phyloP scores from a whole-genome alignment of 495 filamentous ascomycete species.

The Opeltia flavorubescens region DNA sequence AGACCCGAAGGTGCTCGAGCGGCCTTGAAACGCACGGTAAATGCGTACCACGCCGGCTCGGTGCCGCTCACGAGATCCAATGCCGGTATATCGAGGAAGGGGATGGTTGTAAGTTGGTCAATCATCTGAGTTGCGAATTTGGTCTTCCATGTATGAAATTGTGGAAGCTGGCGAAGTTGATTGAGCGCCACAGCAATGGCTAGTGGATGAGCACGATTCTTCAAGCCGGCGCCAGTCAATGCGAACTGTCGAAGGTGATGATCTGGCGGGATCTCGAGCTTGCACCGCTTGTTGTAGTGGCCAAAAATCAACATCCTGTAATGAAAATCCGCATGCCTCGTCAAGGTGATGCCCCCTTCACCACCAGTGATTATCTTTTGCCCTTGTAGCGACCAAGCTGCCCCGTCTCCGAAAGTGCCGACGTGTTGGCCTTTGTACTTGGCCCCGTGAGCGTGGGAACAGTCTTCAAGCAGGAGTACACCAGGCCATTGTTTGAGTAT shows the following conservation, averaged over 20 bases:
- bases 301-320: slow-evolving; percentile 6
- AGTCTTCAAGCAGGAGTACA: slow-evolving; percentile 4
- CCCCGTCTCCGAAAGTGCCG: slow-evolving; percentile 5
- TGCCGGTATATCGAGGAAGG: slow-evolving; percentile 1
- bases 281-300: slow-evolving; percentile 10
- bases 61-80: too few relatives aligned
- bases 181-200: slow-evolving; percentile 6
- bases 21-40: slow-evolving; percentile 3
- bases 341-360: slow-evolving; percentile 1
- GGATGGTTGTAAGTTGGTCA: not conserved
- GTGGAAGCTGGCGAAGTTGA: slow-evolving; percentile 2
- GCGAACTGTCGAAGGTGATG: slow-evolving; percentile 2
- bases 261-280: slow-evolving; percentile 3
- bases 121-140: not conserved
- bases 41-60: slow-evolving; percentile 10
- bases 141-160: not conserved
- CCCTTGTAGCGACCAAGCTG: slow-evolving; percentile 4
- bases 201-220: slow-evolving; percentile 6
- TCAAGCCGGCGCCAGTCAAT: slow-evolving; percentile 6
- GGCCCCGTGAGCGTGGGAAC: slow-evolving; percentile 4
- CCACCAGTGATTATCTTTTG: slow-evolving; percentile 6
- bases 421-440: not conserved
- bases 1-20: slow-evolving; percentile 2
- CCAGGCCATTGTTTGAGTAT: not conserved
- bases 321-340: slow-evolving; percentile 2